phyloP scores from a whole-genome alignment of 1,139 yeast species.

The Blastobotrys capitulatus region DNA sequence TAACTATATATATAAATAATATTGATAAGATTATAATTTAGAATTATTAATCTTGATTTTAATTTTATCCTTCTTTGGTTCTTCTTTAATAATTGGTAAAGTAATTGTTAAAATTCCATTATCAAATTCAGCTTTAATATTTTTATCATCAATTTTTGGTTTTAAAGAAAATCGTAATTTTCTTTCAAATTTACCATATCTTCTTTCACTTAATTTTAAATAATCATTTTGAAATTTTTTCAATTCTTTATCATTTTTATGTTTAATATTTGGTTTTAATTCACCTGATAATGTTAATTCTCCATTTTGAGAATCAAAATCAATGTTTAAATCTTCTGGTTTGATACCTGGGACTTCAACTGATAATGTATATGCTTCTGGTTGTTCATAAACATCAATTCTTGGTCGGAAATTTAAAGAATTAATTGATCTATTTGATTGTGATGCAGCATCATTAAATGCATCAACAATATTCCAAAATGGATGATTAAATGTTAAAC shows the following conservation, averaged over 20 bases:
- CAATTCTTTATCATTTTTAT: neutral
- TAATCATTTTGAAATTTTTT: neutral
- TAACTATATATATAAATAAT: too few relatives aligned
- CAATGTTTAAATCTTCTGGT: constrained; percentile 46
- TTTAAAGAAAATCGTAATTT: constrained; percentile 47
- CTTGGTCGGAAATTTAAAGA: constrained; percentile 30
- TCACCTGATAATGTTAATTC: constrained; percentile 24
- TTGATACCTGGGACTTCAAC: constrained; percentile 52
- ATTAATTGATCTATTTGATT: neutral
- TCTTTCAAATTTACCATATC: constrained; percentile 45
- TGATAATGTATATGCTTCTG: constrained; percentile 40
- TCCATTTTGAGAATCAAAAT: constrained; percentile 43
- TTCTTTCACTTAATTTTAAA: constrained; percentile 19
- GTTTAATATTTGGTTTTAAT: neutral
- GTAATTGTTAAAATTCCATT: constrained; percentile 6
- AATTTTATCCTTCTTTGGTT: constrained; percentile 2
- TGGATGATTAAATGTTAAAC: neutral
- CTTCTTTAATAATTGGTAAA: constrained; percentile 4
- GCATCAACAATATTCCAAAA: constrained; percentile 11
- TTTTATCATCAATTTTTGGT: constrained; percentile 47
- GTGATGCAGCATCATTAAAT: neutral
- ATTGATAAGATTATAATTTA: too few relatives aligned
- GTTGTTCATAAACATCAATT: constrained; percentile 47
- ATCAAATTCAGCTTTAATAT: constrained; percentile 39
- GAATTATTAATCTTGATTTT: constrained; percentile 2